Percentiles rank a stretch among this genome's conserved stretches.
Evolutionary conservation across 108 stramenopile genomes (phyloP).

Genomic region (Seminavis robusta): DNA sequence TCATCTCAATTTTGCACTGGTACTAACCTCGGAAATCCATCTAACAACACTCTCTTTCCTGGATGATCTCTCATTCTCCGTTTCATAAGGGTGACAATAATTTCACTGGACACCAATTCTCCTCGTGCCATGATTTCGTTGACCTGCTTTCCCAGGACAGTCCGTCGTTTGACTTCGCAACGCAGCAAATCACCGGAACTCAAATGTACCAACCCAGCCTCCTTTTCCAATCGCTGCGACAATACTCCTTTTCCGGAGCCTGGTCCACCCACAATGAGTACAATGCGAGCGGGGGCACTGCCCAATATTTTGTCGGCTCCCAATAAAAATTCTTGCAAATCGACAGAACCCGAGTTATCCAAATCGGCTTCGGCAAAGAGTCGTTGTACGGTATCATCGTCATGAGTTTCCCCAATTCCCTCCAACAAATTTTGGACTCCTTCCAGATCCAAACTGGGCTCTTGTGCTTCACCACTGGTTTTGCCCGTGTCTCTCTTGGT

Average conservation of each 20-base stretch:
- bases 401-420: slow-evolving; percentile 59
- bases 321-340: slow-evolving; percentile 56
- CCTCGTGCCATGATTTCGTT: slow-evolving; percentile 86
- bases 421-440: slow-evolving; percentile 45
- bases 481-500: slow-evolving; percentile 24
- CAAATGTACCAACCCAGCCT: slow-evolving; percentile 91
- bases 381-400: slow-evolving; percentile 38
- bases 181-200: slow-evolving; percentile 92
- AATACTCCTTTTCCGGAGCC: slow-evolving; percentile 94
- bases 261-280: slow-evolving; percentile 94
- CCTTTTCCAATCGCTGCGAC: slow-evolving; percentile 61
- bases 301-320: slow-evolving; percentile 53
- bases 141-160: slow-evolving; percentile 80
- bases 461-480: neutral
- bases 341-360: slow-evolving; percentile 53
- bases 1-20: no score
- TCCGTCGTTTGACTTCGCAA: slow-evolving; percentile 79
- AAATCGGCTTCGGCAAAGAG: slow-evolving; percentile 59
- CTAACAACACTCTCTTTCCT: slow-evolving; percentile 78
- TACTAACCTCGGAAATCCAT: slow-evolving; percentile 92
- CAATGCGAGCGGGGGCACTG: slow-evolving; percentile 69
- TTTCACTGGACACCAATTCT: slow-evolving; percentile 73
- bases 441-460: slow-evolving; percentile 43
- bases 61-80: slow-evolving; percentile 75
- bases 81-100: slow-evolving; percentile 79